Base-by-base conservation (phyloP, 768 basidiomycete species). In the Cyclocybe cylindracea region DNA sequence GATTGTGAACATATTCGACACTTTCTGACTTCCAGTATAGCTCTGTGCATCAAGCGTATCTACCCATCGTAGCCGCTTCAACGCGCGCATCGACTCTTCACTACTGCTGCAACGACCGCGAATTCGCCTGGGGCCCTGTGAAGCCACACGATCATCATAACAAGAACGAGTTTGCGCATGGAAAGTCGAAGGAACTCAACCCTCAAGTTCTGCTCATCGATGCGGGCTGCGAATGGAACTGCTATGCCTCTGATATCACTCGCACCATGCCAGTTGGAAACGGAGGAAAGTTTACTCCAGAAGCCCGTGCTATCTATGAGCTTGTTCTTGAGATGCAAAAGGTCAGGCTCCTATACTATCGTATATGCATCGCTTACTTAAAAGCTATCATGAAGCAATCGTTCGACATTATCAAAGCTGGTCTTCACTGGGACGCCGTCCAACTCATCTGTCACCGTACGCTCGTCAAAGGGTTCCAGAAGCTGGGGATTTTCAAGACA, bases 201-300 rank as follows among this genome's bases (percentile, higher is more conserved):
- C 85, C 87, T 0, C 85, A 90, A 65, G 88, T 96, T 6, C 76
- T 96, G 4, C 80, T 96, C 32, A 94, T 96, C 55, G 96, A 98
- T 60, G 96, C 96, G 1, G 94, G 95, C 0, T 95, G 94, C 62
- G 96, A 98, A 71, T 95, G 84, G 85, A 58, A 66, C 46, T 68
- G 70, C 57, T 75, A 77, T 42, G 72, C 78, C 1, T 74, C 74
- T 11, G 75, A 79, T 53, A 86, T 86, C 55, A 86, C 91, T 1
- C 86, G 91, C 7, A 91, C 89, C 0, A 92, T 89, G 77, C 91
- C 91, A 10, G 84, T 97, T n/a, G 96, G 96, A 0, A 98, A 98
- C 61, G 86, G 87, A 2, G 96, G 96, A 0, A 89, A 82, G 61
- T 98, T 95, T 67, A 89, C 91, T 0, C 70, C 82, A 6, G 89